These are phyloP conservation scores for Lentinula novae-zelandiae DNA, from an alignment of 1,284 basidiomycete species.

Conservation along the genomic window DNA sequence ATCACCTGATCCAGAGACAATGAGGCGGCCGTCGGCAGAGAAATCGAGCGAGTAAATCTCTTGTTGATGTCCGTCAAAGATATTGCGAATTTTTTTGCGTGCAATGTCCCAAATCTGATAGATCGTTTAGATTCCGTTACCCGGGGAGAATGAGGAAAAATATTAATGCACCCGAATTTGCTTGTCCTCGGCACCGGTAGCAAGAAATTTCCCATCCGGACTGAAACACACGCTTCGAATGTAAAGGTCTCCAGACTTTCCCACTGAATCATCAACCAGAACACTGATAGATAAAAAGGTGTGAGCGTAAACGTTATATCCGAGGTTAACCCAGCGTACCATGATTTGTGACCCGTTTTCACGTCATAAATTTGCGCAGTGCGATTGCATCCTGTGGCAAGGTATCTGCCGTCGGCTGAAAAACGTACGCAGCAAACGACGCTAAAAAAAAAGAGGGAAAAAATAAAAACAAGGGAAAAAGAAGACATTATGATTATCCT, in stretches of 20 bases:
- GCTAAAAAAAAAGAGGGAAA: conserved; percentile 26
- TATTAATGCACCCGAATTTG: conserved; percentile 65
- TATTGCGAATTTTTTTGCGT: conserved; percentile 64
- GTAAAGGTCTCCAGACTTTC: conserved; percentile 71
- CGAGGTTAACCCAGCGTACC: conserved; percentile 31
- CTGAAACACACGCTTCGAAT: conserved; percentile 85
- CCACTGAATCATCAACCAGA: conserved; percentile 64
- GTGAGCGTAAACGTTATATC: neutral
- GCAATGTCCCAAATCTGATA: conserved; percentile 85
- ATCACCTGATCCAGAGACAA: conserved; percentile 89
- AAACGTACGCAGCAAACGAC: conserved; percentile 84
- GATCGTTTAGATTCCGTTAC: conserved; percentile 9
- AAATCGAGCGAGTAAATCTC: conserved; percentile 93
- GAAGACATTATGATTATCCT: neutral
- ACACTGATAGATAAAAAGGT: conserved; percentile 39
- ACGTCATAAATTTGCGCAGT: conserved; percentile 77
- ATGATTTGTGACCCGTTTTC: conserved; percentile 63
- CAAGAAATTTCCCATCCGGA: conserved; percentile 77
- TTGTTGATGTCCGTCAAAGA: conserved; percentile 84
- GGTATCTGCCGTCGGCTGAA: conserved; percentile 74
- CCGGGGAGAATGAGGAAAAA: conserved; percentile 2
- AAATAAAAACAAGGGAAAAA: neutral
- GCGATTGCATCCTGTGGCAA: conserved; percentile 79
- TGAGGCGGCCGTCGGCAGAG: conserved; percentile 73
- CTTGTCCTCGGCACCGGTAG: conserved; percentile 83